These are phyloP conservation scores for Boletus huronensis DNA, from an alignment of 768 basidiomycete species.

Conservation along the genomic window DNA sequence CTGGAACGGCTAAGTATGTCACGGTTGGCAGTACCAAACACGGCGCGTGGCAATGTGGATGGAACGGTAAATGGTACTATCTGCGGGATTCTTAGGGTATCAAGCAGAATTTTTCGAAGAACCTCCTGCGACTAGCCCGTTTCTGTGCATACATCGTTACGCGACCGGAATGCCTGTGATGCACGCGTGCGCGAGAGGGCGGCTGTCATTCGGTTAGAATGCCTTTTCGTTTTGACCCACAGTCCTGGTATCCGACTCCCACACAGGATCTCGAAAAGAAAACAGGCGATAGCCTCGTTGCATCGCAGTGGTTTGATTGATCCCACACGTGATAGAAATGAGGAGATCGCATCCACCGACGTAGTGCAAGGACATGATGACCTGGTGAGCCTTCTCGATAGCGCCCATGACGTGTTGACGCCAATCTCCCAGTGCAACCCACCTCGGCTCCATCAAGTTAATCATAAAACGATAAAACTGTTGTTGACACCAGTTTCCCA, in stretches of 20 bases:
- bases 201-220: not conserved
- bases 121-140: not conserved
- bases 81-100: not conserved
- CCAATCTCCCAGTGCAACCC: not conserved
- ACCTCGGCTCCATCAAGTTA: not conserved
- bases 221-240: slow-evolving; percentile 2
- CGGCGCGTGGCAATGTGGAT: not conserved
- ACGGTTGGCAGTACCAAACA: not conserved
- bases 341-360: slow-evolving; percentile 10
- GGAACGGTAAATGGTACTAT: not conserved
- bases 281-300: slow-evolving; percentile 5
- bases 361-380: not conserved
- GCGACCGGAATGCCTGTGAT: not conserved
- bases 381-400: slow-evolving; percentile 6
- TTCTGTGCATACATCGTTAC: not conserved
- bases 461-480: no score
- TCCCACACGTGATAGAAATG: slow-evolving; percentile 2
- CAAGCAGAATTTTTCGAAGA: not conserved
- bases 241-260: not conserved
- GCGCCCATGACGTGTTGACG: not conserved
- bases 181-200: slow-evolving; percentile 1
- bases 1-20: not conserved
- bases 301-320: not conserved
- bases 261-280: slow-evolving; percentile 8
- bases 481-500: no score